Conservation (phyloP, 345 rosid species). For the Aquilaria yunnanensis region DNA sequence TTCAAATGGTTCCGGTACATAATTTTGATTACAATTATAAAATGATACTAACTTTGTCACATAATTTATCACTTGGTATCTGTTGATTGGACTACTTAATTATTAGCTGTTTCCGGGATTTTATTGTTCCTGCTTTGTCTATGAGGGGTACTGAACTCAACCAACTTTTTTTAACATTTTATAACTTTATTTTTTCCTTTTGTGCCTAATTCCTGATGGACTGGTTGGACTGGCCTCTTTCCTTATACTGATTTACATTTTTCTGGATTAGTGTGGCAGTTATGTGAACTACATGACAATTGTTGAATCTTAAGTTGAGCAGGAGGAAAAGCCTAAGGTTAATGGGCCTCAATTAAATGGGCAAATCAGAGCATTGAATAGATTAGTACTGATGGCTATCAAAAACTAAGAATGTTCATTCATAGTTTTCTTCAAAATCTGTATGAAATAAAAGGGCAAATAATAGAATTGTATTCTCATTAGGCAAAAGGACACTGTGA, state of each 20-base stretch:
- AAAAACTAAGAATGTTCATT: neutral
- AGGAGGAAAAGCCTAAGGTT: slow-evolving; percentile 25
- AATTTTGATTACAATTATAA: too few relatives aligned
- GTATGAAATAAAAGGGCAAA: neutral
- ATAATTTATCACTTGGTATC: slow-evolving; percentile 8
- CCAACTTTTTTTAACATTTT: neutral
- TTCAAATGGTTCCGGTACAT: too few relatives aligned
- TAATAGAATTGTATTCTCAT: neutral
- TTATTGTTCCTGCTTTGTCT: neutral
- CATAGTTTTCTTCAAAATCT: neutral
- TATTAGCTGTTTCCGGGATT: neutral
- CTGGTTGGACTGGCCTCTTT: neutral
- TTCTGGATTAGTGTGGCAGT: slow-evolving; percentile 1
- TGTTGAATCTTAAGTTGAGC: slow-evolving; percentile 27
- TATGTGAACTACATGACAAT: neutral
- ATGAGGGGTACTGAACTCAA: too few relatives aligned
- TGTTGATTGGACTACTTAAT: neutral
- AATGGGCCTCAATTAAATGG: slow-evolving; percentile 33
- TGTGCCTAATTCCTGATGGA: neutral
- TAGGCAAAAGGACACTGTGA: too few relatives aligned
- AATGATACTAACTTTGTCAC: slow-evolving; percentile 13
- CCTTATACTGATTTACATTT: neutral
- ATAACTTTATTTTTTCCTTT: neutral
- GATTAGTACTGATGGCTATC: slow-evolving; percentile 3
- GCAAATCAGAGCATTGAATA: slow-evolving; percentile 41